Base-by-base conservation (phyloP, 805 yeast genomes). In the Kodamaea jinghongensis region DNA sequence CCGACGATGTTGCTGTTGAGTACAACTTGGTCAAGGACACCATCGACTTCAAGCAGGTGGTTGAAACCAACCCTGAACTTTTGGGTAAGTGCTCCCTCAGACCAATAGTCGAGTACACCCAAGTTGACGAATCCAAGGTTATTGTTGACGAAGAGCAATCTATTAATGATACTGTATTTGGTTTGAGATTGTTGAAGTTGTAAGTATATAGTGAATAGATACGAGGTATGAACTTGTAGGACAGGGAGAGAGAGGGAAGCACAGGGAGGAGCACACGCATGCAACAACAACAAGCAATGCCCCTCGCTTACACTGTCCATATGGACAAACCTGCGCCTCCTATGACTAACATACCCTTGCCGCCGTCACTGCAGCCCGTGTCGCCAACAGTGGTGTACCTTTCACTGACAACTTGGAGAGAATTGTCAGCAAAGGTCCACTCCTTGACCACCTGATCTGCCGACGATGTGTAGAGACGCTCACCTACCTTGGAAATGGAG, bases 1-100 rank as follows among this genome's bases (percentile, higher is more conserved):
- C 97, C 32, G 99, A 93, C 61, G 99, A 93, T 52, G 95, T 93
- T 37, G 64, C 78, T 48, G 96, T 93, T 44, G 89, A 91, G 66
- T 86, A 86, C 66, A 69, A 78, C 48, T 60, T 89, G 45, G 51
- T 67, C 42, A 76, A 79, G 49, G 89, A 83, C 54, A 79, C 86
- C 44, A 75, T 85, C 52, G 78, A 71, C 35, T 70, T 90, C 41
- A 79, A 73, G 32, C 63, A 66, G 12, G 79, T 88, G 44, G 72
- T 93, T 46, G 59, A 70, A 38, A 70, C 70, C 36, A 90, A 93
- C 65, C 65, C 69, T 34, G 86, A 78, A 4, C 67, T 89, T 63
- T 71, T 93, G 49, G 65, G 77, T 41, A 91, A 90, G 73, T 78
- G 89, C 30, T 79, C 95, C 44, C 83, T 87, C 67, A 60, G 76